These are phyloP conservation scores for Rosellinia necatrix DNA, from an alignment of 2,329 filamentous ascomycete species.

Conservation along the genomic window DNA sequence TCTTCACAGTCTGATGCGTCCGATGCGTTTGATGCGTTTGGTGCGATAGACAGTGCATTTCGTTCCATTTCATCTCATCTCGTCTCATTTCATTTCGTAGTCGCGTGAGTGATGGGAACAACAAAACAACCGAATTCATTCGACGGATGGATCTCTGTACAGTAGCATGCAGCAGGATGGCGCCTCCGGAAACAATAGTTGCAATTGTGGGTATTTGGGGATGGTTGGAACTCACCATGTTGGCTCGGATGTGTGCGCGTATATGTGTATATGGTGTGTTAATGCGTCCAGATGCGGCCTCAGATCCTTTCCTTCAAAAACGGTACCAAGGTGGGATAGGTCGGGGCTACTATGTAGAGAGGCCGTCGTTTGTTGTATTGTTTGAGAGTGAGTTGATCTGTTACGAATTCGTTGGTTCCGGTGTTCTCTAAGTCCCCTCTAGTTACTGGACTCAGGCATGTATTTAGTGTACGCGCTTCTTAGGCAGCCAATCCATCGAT, in stretches of 20 bases:
- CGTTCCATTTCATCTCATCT: constrained; percentile 12
- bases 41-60: not conserved
- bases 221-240: constrained; percentile 25
- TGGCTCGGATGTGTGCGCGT: constrained; percentile 1
- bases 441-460: too few species aligned
- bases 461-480: too few species aligned
- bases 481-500: too few species aligned
- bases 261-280: not conserved
- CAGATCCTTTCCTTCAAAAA: too few species aligned
- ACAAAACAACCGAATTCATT: not conserved
- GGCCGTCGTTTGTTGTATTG: constrained; percentile 10
- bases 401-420: constrained; percentile 12
- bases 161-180: not conserved
- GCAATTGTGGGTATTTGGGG: not conserved
- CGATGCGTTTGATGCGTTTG: too few species aligned
- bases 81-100: too few species aligned
- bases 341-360: too few species aligned
- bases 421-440: too few species aligned
- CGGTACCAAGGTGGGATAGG: not conserved
- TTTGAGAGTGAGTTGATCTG: constrained; percentile 8
- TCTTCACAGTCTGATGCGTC: too few species aligned
- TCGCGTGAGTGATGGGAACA: not conserved
- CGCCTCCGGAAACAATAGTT: not conserved
- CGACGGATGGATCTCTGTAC: not conserved
- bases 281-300: constrained; percentile 25